Percentiles rank a stretch among this genome's conserved stretches.
Evolutionary conservation across 306 rosid genomes (phyloP).

Genomic region (Quercus bicolor): DNA sequence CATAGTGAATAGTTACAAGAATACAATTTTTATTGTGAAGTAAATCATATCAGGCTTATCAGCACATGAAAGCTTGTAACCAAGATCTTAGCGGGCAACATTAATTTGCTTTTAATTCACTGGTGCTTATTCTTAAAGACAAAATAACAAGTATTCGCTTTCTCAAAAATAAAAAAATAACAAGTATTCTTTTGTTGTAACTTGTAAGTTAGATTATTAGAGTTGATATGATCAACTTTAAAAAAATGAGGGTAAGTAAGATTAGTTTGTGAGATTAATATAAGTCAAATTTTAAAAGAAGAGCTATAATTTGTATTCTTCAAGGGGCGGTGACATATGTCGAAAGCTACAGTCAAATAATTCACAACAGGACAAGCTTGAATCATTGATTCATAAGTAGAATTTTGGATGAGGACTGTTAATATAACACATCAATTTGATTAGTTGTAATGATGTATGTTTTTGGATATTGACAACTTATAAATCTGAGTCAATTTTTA

Average conservation of each 20-base stretch:
- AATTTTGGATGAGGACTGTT: neutral
- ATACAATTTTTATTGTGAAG: too few species aligned
- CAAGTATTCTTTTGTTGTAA: too few species aligned
- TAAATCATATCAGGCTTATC: too few species aligned
- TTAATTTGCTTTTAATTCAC: too few species aligned
- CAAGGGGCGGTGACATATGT: neutral
- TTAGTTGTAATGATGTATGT: neutral
- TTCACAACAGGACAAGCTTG: conserved; percentile 1
- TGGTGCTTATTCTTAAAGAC: too few species aligned
- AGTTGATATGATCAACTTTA: too few species aligned
- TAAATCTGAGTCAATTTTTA: neutral
- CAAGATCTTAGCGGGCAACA: too few species aligned
- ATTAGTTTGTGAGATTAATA: neutral
- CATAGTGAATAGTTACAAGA: too few species aligned
- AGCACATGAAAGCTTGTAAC: too few species aligned
- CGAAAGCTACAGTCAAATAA: neutral
- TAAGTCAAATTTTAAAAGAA: neutral
- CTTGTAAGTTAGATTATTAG: too few species aligned
- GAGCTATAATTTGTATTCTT: neutral
- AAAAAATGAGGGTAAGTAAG: neutral
- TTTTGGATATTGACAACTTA: neutral
- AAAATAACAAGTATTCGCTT: too few species aligned
- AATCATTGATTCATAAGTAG: neutral
- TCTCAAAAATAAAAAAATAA: too few species aligned
- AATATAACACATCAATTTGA: neutral